Evolutionary conservation across 225 moss, liverwort and hornwort species (phyloP).

Genomic region (Sphagnum tenellum): DNA sequence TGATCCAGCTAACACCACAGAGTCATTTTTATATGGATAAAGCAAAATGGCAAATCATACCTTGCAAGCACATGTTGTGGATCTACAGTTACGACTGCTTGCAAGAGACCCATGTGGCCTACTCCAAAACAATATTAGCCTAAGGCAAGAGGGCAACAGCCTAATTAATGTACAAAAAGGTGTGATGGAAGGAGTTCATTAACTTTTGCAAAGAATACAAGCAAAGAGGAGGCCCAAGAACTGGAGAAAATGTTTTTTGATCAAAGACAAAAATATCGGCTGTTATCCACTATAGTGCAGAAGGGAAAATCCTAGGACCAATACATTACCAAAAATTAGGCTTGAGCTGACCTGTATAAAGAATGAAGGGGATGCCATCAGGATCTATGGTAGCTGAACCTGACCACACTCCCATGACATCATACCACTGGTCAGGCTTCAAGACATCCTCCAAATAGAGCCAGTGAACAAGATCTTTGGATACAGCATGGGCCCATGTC

Average conservation of each 20-base stretch:
- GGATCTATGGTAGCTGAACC: slow-evolving; percentile 58
- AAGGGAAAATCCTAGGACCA: no score
- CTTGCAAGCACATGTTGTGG: no score
- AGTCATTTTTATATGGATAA: not conserved
- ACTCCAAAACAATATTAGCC: no score
- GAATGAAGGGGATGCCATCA: slow-evolving; percentile 44
- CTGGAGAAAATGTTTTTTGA: not conserved
- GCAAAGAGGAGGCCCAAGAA: not conserved
- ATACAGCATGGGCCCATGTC: slow-evolving; percentile 69
- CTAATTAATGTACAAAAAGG: no score
- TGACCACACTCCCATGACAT: slow-evolving; percentile 57
- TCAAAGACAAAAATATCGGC: not conserved
- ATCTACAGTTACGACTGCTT: no score
- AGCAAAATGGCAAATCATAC: not conserved
- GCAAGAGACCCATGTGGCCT: no score
- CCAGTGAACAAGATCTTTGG: slow-evolving; percentile 52
- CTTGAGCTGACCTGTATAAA: slow-evolving; percentile 42
- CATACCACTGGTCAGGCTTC: slow-evolving; percentile 49
- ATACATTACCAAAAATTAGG: not conserved
- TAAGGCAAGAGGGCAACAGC: no score
- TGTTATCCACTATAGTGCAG: no score
- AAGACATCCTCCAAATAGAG: slow-evolving; percentile 45
- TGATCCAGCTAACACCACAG: not conserved
- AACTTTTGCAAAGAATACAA: no score
- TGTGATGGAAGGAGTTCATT: no score